These are phyloP conservation scores for Phoenix dactylifera DNA, from an alignment of 176 grass and related monocot species.

Conservation along the genomic window DNA sequence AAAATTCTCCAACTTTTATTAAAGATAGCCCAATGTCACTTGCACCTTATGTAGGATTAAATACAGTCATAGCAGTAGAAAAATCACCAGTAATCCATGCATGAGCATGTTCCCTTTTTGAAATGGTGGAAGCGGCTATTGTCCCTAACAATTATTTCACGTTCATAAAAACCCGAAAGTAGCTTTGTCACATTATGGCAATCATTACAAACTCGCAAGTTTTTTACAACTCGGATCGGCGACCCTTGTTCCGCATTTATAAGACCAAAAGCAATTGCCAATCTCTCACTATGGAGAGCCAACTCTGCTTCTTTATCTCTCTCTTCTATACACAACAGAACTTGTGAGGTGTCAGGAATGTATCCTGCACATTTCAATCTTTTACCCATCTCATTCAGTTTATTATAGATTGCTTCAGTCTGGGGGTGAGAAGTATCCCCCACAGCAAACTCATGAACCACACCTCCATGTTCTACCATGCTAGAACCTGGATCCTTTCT, in stretches of 20 bases:
- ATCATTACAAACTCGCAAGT: slow-evolving; percentile 4
- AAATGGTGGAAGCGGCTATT: slow-evolving; percentile 12
- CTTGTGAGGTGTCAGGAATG: slow-evolving; percentile 4
- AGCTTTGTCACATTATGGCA: slow-evolving; percentile 8
- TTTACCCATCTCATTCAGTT: slow-evolving; percentile 7
- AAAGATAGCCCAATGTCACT: too few species aligned
- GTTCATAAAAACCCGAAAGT: slow-evolving; percentile 10
- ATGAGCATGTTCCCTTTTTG: slow-evolving; percentile 2
- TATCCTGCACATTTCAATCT: slow-evolving; percentile 1
- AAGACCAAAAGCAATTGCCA: slow-evolving; percentile 6
- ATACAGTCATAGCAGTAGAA: not conserved
- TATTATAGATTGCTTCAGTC: not conserved
- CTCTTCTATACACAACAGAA: not conserved
- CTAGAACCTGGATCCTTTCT: slow-evolving; percentile 9
- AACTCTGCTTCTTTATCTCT: slow-evolving; percentile 6
- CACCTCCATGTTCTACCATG: not conserved
- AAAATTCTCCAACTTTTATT: too few species aligned
- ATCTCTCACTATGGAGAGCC: slow-evolving; percentile 4
- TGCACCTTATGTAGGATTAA: too few species aligned
- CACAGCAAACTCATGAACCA: slow-evolving; percentile 2
- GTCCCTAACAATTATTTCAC: slow-evolving; percentile 7
- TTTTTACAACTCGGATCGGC: slow-evolving; percentile 2
- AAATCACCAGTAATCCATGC: slow-evolving; percentile 3
- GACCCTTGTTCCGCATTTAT: not conserved
- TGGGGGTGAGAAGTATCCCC: slow-evolving; percentile 1